Conservation (phyloP, 2,329 filamentous ascomycete species). For the Teratosphaeriaceae sp. region DNA sequence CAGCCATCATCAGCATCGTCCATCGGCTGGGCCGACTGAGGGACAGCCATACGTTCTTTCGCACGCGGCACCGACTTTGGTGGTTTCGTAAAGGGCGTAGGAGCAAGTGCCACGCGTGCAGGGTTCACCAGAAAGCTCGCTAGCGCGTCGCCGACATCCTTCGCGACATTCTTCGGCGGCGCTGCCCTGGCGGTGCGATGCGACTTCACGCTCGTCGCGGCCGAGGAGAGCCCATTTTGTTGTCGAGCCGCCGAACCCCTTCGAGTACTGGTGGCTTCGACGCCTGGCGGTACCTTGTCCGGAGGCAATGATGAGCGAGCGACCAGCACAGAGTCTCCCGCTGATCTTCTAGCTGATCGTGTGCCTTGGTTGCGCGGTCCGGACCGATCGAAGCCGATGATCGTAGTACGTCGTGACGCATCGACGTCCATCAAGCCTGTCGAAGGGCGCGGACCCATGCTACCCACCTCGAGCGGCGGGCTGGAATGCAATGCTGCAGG, state of each 20-base stretch:
- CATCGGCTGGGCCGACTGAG: neutral
- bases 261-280: slow-evolving; percentile 3
- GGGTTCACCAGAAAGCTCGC: slow-evolving; percentile 6
- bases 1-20: neutral
- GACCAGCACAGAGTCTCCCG: slow-evolving; percentile 1
- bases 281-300: neutral
- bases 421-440: slow-evolving; percentile 2
- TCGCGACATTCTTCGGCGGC: slow-evolving; percentile 12
- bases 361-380: slow-evolving; percentile 28
- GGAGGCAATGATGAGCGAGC: neutral
- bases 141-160: slow-evolving; percentile 13
- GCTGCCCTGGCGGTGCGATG: slow-evolving; percentile 1
- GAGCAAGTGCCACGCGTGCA: neutral
- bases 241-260: slow-evolving; percentile 1
- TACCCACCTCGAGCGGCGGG: neutral
- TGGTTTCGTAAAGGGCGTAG: neutral
- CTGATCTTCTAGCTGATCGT: slow-evolving; percentile 5
- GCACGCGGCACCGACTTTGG: neutral
- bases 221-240: slow-evolving; percentile 10
- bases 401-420: slow-evolving; percentile 16
- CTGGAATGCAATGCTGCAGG: slow-evolving; percentile 12
- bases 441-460: neutral
- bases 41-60: neutral
- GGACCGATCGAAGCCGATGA: slow-evolving; percentile 22
- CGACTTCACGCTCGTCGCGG: slow-evolving; percentile 10